These are phyloP conservation scores for Thalassiosira hispida DNA, from an alignment of 352 stramenopile species.

Conservation along the genomic window DNA sequence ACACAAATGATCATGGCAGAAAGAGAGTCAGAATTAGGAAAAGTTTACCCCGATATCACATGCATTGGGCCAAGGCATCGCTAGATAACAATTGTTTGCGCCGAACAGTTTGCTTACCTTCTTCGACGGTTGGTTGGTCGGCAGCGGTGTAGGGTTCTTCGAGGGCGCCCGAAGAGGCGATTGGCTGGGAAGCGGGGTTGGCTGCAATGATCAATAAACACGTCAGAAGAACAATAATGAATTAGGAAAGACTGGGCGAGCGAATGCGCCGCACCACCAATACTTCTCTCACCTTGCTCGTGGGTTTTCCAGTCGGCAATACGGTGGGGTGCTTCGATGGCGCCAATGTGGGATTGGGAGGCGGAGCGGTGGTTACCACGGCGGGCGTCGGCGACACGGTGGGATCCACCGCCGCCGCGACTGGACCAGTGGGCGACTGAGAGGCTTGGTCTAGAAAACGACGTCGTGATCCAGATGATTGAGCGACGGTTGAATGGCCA, in stretches of 20 bases:
- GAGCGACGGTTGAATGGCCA: background rate
- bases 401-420: background rate
- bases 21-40: background rate
- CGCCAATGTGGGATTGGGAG: background rate
- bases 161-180: constrained; percentile 13
- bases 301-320: background rate
- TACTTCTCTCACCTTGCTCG: constrained; percentile 2
- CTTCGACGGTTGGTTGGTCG: background rate
- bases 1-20: background rate
- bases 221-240: background rate
- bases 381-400: background rate
- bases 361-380: background rate
- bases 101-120: no score
- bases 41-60: no score
- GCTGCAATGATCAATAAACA: background rate
- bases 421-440: background rate
- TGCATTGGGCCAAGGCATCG: no score
- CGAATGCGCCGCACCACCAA: no score
- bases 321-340: background rate
- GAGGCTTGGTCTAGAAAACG: background rate
- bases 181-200: background rate
- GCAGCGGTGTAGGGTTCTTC: background rate
- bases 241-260: background rate
- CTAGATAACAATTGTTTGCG: no score
- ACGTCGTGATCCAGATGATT: background rate